A percentile compares a stretch with the other conserved stretches of the same genome.
phyloP scores from a whole-genome alignment of 805 yeast genomes.

The Isabelozyma rhagii region DNA sequence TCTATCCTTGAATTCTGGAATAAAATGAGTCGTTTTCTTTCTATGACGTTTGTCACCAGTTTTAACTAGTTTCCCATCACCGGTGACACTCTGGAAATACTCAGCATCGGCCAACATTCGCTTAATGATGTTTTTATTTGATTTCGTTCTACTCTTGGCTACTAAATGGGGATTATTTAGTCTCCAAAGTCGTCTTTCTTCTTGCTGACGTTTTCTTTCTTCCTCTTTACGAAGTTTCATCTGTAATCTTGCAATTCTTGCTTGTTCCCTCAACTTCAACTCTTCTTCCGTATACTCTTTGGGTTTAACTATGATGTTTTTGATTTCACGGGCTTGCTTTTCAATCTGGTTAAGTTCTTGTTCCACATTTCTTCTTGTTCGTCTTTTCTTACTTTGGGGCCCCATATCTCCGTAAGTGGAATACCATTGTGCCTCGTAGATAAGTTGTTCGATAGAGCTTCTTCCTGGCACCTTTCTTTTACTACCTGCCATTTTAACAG shows the following conservation, averaged over 20 bases:
- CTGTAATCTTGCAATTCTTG: not conserved
- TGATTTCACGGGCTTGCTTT: not conserved
- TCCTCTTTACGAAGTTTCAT: not conserved
- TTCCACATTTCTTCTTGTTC: slow-evolving; percentile 5
- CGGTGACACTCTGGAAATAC: slow-evolving; percentile 40
- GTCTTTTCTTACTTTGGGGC: slow-evolving; percentile 6
- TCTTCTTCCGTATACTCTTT: not conserved
- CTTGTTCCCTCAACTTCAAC: slow-evolving; percentile 5
- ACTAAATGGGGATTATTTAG: not conserved
- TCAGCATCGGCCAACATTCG: slow-evolving; percentile 21
- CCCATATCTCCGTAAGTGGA: slow-evolving; percentile 11
- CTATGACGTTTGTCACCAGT: slow-evolving; percentile 33
- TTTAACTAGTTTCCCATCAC: slow-evolving; percentile 28
- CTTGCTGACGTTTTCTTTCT: slow-evolving; percentile 1
- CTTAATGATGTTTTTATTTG: not conserved
- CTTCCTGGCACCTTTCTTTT: slow-evolving; percentile 25
- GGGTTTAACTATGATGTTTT: not conserved
- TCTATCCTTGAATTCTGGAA: slow-evolving; percentile 18
- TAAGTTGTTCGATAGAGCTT: slow-evolving; percentile 25
- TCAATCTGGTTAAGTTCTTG: slow-evolving; percentile 1
- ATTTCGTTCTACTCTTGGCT: not conserved
- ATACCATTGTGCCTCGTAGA: slow-evolving; percentile 41
- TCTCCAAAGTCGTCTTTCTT: slow-evolving; percentile 1
- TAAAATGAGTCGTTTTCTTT: slow-evolving; percentile 20
- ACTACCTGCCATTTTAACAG: not conserved